These are phyloP conservation scores for Leishmania guyanensis DNA, from an alignment of 208 protist genomes.

Conservation along the genomic window DNA sequence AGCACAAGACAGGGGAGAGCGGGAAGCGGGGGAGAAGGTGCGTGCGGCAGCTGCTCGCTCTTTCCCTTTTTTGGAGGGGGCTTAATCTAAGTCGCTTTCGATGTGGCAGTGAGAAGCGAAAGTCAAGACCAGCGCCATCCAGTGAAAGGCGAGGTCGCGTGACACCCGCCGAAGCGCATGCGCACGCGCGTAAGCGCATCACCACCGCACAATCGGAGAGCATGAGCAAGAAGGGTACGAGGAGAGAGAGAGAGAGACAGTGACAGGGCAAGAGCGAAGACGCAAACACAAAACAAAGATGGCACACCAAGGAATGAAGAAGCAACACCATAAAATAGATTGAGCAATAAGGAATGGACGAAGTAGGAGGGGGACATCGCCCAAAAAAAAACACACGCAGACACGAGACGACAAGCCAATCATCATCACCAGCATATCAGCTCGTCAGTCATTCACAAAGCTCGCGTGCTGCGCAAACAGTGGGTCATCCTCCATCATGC, in stretches of 20 bases:
- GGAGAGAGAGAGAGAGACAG: neutral
- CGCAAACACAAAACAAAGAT: neutral
- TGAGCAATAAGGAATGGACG: neutral
- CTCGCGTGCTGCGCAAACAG: neutral
- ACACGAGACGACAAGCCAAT: neutral
- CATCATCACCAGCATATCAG: neutral
- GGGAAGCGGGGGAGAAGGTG: neutral
- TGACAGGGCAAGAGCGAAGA: neutral
- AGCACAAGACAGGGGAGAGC: neutral
- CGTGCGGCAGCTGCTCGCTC: too few species aligned
- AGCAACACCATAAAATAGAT: neutral
- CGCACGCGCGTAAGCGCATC: neutral
- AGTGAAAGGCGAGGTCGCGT: neutral
- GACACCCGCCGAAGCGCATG: neutral
- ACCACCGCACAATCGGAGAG: neutral
- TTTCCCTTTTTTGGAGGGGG: neutral
- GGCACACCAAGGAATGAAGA: neutral
- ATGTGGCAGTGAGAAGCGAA: neutral
- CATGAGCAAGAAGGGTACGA: neutral
- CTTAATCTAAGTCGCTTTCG: neutral
- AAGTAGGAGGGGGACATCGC: neutral
- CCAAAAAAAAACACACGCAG: neutral
- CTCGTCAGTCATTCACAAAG: neutral
- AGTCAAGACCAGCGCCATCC: neutral
- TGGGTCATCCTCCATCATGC: neutral